Base-by-base conservation (phyloP, 805 yeast species). In the Komagataella mondaviorum region DNA sequence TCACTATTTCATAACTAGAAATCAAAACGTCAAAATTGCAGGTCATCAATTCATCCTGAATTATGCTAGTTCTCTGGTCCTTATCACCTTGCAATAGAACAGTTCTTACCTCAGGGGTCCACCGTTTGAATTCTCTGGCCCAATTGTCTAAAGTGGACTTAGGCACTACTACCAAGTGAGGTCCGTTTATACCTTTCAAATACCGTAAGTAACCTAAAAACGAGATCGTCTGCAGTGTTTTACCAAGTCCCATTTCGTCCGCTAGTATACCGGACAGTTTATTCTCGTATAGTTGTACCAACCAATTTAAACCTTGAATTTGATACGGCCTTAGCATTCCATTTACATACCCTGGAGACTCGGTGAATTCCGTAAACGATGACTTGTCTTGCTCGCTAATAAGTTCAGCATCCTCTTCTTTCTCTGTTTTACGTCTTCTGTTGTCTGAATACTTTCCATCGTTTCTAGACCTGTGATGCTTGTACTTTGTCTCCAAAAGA, bases 391-490 rank as follows among this genome's bases (percentile, higher is more conserved):
- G 77, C 55, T 77, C 86, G 49, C 71, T 78, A 60, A 91, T 74
- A 53, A 91, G 73, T 64, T 91, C 97, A 2, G 88, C 95, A 64
- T 91, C 98, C 67, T 91, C 99, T 65, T 91, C 97, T 66, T 88
- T 85, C 66, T 93, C 98, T 0, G 96, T 81, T 61, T 90, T 93
- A 56, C 97, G 76, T 51, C 86, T 80, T 49, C 93, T 81, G 14
- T 30, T 30, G 39, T 30, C 39, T 30, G 39, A 30, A 30, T 30
- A 30, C 12, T 30, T 30, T 23, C 57, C 23, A 55, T 53, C 51
- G 50, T 57, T 56, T 51, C 51, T 54, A 55, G 50, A 49, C 53
- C 52, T 61, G 49, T 52, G 56, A 53, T 54, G 57, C 24, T 54
- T 61, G 53, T 23, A 50, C 51, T 36, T 61, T 23, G 68, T 66